Conservation (phyloP, 192 early-diverging fungal genomes). For the Coemansia aciculifera region DNA sequence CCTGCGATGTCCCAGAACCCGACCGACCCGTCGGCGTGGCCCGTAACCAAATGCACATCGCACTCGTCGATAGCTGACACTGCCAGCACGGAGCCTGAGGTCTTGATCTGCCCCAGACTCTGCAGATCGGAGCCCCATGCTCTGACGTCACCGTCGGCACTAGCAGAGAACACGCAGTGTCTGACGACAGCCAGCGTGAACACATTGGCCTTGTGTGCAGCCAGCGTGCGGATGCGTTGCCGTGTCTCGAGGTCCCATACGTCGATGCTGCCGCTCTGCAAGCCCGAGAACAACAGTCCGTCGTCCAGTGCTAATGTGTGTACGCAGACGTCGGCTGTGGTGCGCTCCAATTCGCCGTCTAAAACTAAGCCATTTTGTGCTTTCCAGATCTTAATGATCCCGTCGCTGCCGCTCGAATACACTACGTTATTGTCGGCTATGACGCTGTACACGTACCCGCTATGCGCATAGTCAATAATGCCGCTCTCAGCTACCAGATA, state of each 20-base stretch:
- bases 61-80: conserved; percentile 7
- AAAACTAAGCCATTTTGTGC: too few relatives aligned
- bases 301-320: conserved; percentile 66
- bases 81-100: conserved; percentile 61
- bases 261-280: conserved; percentile 71
- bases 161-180: conserved; percentile 60
- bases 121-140: conserved; percentile 69
- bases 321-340: conserved; percentile 52
- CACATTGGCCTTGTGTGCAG: conserved; percentile 58
- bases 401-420: conserved; percentile 68
- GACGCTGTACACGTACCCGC: conserved; percentile 72
- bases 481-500: conserved; percentile 62
- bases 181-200: conserved; percentile 53
- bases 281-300: conserved; percentile 70
- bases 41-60: conserved; percentile 58
- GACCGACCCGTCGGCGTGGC: conserved; percentile 62
- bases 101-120: conserved; percentile 53
- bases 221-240: conserved; percentile 50
- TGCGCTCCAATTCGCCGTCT: conserved; percentile 33
- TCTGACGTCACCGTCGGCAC: conserved; percentile 68
- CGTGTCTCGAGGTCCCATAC: conserved; percentile 77
- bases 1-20: conserved; percentile 60
- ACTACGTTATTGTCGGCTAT: conserved; percentile 14
- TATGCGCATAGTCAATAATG: conserved; percentile 65
- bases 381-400: conserved; percentile 59